Evolutionary conservation across 805 yeast species (phyloP).

Genomic region (Yarrowia alimentaria): DNA sequence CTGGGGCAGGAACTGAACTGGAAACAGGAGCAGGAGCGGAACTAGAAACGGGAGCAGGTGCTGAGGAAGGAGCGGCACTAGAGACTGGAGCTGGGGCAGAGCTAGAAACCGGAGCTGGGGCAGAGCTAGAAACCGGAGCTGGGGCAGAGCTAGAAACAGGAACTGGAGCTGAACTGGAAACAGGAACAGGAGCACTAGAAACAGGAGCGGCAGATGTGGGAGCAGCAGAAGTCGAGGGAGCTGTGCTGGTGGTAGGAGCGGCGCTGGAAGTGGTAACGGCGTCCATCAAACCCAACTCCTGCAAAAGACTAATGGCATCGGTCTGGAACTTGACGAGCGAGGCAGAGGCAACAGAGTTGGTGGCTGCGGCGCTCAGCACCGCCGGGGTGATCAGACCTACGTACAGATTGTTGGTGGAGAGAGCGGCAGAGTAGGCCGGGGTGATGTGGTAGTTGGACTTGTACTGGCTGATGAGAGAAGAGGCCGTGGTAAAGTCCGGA

Average conservation of each 20-base stretch:
- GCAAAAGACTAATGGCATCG: not conserved
- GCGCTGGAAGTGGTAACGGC: conserved; percentile 1
- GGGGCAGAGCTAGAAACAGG: not conserved
- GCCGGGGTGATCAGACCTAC: conserved; percentile 12
- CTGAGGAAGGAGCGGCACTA: not conserved
- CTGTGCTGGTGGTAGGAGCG: not conserved
- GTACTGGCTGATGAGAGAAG: not conserved
- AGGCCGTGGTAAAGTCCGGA: conserved; percentile 3
- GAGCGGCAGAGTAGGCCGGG: conserved; percentile 4
- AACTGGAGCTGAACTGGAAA: not conserved
- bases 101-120: no score
- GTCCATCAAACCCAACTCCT: conserved; percentile 1
- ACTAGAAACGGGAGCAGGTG: not conserved
- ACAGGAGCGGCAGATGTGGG: not conserved
- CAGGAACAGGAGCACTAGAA: not conserved
- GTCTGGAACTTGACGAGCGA: conserved; percentile 11
- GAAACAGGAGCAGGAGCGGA: not conserved
- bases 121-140: no score
- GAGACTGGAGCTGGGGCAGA: no score
- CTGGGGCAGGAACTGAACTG: no score
- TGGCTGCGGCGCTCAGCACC: not conserved
- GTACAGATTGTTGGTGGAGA: conserved; percentile 10
- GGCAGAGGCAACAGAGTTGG: conserved; percentile 9
- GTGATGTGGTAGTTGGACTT: conserved; percentile 6
- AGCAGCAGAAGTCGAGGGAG: not conserved